phyloP scores from a whole-genome alignment of 2,329 filamentous ascomycete species.

The Beauveria scarabaeidicola region DNA sequence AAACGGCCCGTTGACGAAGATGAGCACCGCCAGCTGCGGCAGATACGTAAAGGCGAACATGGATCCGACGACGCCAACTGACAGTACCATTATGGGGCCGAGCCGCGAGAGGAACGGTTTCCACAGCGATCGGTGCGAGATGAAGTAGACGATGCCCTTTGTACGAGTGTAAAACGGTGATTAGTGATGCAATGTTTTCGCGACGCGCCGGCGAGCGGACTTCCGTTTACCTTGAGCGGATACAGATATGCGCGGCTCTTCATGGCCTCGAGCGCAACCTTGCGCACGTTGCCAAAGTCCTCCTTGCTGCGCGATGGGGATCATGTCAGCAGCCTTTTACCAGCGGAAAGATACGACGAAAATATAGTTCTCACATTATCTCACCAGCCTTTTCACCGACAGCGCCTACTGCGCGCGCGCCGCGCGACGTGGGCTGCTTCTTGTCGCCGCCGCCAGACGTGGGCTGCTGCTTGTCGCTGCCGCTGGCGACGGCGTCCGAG shows the following conservation, averaged over 20 bases:
- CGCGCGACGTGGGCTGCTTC: slow-evolving; percentile 6
- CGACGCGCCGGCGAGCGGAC: not conserved
- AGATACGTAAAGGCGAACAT: slow-evolving; percentile 88
- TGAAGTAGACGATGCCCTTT: slow-evolving; percentile 54
- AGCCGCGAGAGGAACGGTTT: slow-evolving; percentile 48
- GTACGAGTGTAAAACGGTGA: not conserved
- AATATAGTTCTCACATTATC: slow-evolving; percentile 2
- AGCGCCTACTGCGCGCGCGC: slow-evolving; percentile 1
- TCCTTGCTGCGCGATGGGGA: slow-evolving; percentile 42
- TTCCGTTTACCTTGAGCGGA: slow-evolving; percentile 55
- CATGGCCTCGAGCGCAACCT: slow-evolving; percentile 58
- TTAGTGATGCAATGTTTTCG: not conserved
- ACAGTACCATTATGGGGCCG: slow-evolving; percentile 58
- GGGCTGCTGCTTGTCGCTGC: slow-evolving; percentile 1
- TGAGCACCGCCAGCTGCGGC: slow-evolving; percentile 73
- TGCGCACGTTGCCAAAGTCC: slow-evolving; percentile 60
- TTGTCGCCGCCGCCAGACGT: slow-evolving; percentile 8
- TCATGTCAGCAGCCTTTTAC: not conserved
- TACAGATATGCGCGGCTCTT: slow-evolving; percentile 77
- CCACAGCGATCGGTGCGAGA: slow-evolving; percentile 48
- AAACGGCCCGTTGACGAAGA: slow-evolving; percentile 77
- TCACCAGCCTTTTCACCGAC: slow-evolving; percentile 9
- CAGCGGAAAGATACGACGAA: not conserved
- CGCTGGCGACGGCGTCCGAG: slow-evolving; percentile 2
- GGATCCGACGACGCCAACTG: slow-evolving; percentile 59